These are phyloP conservation scores for Wickerhamomyces kurtzmanii DNA, from an alignment of 805 yeast genomes.

Conservation along the genomic window DNA sequence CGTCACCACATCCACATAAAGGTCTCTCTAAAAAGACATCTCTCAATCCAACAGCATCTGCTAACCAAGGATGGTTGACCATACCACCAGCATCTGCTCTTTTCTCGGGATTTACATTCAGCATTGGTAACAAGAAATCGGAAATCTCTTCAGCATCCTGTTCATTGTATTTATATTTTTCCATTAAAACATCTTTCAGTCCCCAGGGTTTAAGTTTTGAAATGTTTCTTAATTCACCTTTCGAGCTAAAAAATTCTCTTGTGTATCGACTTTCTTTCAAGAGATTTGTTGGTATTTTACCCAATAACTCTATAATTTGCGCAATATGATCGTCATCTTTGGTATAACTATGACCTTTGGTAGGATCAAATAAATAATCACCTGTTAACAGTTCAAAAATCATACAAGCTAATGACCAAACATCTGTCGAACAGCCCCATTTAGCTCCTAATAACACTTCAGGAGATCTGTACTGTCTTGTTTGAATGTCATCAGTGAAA, in stretches of 20 bases:
- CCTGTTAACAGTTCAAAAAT: slow-evolving; percentile 89
- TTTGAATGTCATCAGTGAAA: slow-evolving; percentile 83
- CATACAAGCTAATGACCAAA: slow-evolving; percentile 94
- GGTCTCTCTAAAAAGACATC: slow-evolving; percentile 60
- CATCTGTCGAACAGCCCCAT: slow-evolving; percentile 95
- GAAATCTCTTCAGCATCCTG: slow-evolving; percentile 65
- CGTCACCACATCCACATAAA: slow-evolving; percentile 73
- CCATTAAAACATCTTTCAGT: slow-evolving; percentile 66
- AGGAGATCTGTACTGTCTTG: slow-evolving; percentile 89
- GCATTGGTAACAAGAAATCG: slow-evolving; percentile 78
- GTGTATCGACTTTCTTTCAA: slow-evolving; percentile 54
- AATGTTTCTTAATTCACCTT: slow-evolving; percentile 70
- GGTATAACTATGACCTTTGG: slow-evolving; percentile 58
- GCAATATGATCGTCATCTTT: slow-evolving; percentile 97
- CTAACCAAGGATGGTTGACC: slow-evolving; percentile 78
- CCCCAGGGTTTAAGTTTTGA: slow-evolving; percentile 86
- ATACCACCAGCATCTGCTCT: slow-evolving; percentile 96
- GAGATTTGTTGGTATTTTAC: slow-evolving; percentile 52
- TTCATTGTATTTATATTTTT: slow-evolving; percentile 70
- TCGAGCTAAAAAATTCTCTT: slow-evolving; percentile 50
- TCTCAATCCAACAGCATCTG: slow-evolving; percentile 69
- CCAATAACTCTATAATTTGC: slow-evolving; percentile 79
- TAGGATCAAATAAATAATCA: slow-evolving; percentile 88
- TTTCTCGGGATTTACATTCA: slow-evolving; percentile 62
- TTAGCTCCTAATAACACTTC: slow-evolving; percentile 70